Evolutionary conservation across 2,329 filamentous ascomycete genomes (phyloP), one percentile per base, ranked within the genome.

Genomic region (Basipetospora chlamydospora): DNA sequence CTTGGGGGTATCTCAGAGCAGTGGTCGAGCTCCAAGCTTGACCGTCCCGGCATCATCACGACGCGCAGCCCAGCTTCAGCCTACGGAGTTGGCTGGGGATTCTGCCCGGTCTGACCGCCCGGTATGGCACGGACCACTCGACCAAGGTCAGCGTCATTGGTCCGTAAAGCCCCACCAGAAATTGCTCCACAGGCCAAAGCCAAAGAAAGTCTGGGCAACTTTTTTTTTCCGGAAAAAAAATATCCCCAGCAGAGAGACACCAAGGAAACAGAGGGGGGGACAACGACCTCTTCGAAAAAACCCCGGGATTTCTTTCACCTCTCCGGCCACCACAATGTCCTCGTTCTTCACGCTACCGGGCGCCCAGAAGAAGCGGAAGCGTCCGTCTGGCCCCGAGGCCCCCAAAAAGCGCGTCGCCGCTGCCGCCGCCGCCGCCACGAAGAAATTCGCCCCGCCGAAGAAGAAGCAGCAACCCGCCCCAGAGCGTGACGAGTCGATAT

Each of bases 291-390:
- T n/a, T n/a, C n/a, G n/a, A n/a, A n/a, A n/a, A n/a, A n/a, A n/a
- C n/a, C n/a, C n/a, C n/a, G n/a, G n/a, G n/a, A n/a, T n/a, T 31
- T 5, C 2, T 10, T 13, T 18, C 22, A 8, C 10, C 35, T 8
- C 17, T 8, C 23, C 17, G 12, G 35, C 26, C 31, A 13, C 49
- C 47, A 63, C 45, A 46, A 92, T 93, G 87, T 93, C 88, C 51
- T 94, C 87, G 26, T 98, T 96, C 61, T 98, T 98, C 61, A 94
- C 87, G 35, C 66, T 80, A 26, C 86, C 90, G 5, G 80, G 81
- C 28, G 80, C 81, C 35, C 80, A 88, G 52, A 84, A 83, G 63
- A 96, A 96, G 70, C 71, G 90, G 49, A 96, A 96, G 67, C 72
- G 87, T 42, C 51, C 64, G 6, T 57, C 63, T 39, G 66, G 67